Evolutionary conservation across 495 filamentous ascomycete species (phyloP), one percentile per base, ranked within the genome.

Genomic region (Neurospora tetraspora): DNA sequence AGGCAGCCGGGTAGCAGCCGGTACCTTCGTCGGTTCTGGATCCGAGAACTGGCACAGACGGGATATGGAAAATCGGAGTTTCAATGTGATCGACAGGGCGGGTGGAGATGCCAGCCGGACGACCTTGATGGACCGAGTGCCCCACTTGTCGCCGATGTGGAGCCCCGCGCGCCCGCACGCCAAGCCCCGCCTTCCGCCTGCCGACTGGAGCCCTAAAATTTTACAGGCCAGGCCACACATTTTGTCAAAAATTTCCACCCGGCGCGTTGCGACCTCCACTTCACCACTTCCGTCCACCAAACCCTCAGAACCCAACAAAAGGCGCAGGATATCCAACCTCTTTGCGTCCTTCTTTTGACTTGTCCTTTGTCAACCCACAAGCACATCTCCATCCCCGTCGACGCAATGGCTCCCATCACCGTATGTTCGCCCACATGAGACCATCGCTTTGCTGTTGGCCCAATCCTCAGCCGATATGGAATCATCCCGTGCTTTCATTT

Each of bases 361-460:
- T 65, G 53, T 65, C 53, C 12, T 65, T 65, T 65, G 53, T 65
- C 27, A 65, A 65, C 53, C 53, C 53, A 65, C 53, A 65, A 65
- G 53, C 53, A 69, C 76, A 71, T 73, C 75, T 72, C 68, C 75
- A 77, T 45, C 75, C 70, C 68, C 42, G 68, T 76, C 75, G 77
- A 70, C 69, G 80, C 73, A 87, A 92, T 91, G 89, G 87, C 85
- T 83, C 83, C 85, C 74, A 83, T 81, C 81, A 82, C 88, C 85
- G 94, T 97, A 97, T 87, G 93, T 96, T 73, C 42, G 65, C 43
- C 43, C 69, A 89, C 82, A 81, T 82, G 82, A 86, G 82, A 86
- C 86, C 89, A 82, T 84, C 20, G 93, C 94, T 96, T 96, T 96
- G 93, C 94, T 96, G 93, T 91, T 90, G 86, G 82, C 82, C 83